Evolutionary conservation across 352 stramenopile genomes (phyloP).

Genomic region (Pythium inflatum): DNA sequence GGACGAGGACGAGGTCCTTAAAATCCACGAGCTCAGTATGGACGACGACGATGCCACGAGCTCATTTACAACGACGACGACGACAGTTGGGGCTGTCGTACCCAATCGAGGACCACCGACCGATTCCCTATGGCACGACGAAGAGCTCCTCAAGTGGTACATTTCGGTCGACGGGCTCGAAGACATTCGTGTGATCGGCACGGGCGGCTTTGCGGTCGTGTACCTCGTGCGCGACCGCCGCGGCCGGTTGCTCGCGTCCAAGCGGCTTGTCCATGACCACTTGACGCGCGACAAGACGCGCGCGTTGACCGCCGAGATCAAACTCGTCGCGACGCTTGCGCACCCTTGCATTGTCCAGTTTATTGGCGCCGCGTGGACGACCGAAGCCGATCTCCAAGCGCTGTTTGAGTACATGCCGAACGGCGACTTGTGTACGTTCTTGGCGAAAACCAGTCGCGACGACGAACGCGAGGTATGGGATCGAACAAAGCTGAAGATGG

Average conservation of each 20-base stretch:
- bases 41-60: too few species aligned
- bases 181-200: slow-evolving; percentile 24
- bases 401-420: slow-evolving; percentile 27
- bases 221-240: too few species aligned
- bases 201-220: slow-evolving; percentile 16
- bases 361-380: slow-evolving; percentile 40
- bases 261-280: slow-evolving; percentile 22
- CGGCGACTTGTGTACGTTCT: slow-evolving; percentile 23
- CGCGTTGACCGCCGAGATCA: slow-evolving; percentile 41
- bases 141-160: slow-evolving; percentile 18
- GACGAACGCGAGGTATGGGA: slow-evolving; percentile 27
- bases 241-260: slow-evolving; percentile 15
- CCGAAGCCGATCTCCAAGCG: slow-evolving; percentile 29
- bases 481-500: slow-evolving; percentile 52
- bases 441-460: slow-evolving; percentile 24
- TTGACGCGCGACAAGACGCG: slow-evolving; percentile 19
- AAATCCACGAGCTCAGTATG: too few species aligned
- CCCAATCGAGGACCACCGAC: too few species aligned
- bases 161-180: slow-evolving; percentile 4
- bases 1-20: too few species aligned
- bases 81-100: too few species aligned
- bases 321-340: slow-evolving; percentile 39
- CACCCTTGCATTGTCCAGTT: slow-evolving; percentile 47
- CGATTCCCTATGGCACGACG: slow-evolving; percentile 19
- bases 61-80: too few species aligned